Conservation (phyloP, 345 rosid species). For the Mallotus nudiflorus region DNA sequence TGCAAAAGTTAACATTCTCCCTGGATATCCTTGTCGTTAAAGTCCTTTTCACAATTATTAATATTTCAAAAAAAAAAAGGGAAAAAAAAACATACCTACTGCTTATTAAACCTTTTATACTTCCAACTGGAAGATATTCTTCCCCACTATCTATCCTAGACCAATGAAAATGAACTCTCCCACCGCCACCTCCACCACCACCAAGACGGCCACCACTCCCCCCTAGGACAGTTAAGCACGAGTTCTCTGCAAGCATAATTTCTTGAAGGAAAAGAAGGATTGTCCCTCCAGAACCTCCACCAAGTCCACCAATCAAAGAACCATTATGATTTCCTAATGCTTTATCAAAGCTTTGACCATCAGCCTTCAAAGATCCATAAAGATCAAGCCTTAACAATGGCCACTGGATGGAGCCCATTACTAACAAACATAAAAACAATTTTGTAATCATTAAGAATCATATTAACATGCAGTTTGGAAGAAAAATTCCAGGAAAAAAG, state of each 20-base stretch:
- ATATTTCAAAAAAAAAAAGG: neutral
- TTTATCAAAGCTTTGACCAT: slow-evolving; percentile 75
- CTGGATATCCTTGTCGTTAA: neutral
- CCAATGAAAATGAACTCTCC: slow-evolving; percentile 99
- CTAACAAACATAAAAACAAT: slow-evolving; percentile 44
- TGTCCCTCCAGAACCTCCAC: slow-evolving; percentile 99
- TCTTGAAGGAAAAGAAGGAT: slow-evolving; percentile 91
- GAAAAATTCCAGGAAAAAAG: slow-evolving; percentile 10
- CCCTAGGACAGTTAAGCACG: slow-evolving; percentile 71
- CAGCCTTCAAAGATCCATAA: slow-evolving; percentile 72
- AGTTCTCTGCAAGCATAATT: slow-evolving; percentile 63
- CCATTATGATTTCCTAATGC: slow-evolving; percentile 39
- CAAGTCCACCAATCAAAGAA: slow-evolving; percentile 82
- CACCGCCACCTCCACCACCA: slow-evolving; percentile 99
- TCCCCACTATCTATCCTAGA: slow-evolving; percentile 67
- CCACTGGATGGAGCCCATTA: slow-evolving; percentile 86
- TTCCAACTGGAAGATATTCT: slow-evolving; percentile 82
- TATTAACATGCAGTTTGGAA: neutral
- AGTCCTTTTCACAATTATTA: neutral
- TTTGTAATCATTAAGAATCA: slow-evolving; percentile 14
- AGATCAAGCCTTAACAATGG: slow-evolving; percentile 71
- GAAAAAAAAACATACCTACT: slow-evolving; percentile 60
- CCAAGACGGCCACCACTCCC: slow-evolving; percentile 86
- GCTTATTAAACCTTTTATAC: slow-evolving; percentile 62
- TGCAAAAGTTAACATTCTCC: neutral